These are phyloP conservation scores for Cucurbita argyrosperma DNA, from an alignment of 306 rosid genomes.

Conservation along the genomic window DNA sequence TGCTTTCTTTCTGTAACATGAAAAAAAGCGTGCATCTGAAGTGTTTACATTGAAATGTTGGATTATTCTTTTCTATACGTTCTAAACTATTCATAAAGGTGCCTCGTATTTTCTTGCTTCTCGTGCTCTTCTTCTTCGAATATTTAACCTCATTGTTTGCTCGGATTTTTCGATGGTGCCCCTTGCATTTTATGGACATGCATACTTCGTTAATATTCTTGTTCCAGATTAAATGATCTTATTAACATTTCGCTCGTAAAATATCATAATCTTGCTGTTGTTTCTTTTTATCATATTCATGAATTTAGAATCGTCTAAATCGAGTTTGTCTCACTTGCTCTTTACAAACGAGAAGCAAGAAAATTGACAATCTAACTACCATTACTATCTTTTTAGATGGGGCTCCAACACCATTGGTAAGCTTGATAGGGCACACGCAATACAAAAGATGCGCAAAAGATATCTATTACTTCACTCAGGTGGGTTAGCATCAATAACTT, in stretches of 20 bases:
- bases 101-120: neutral
- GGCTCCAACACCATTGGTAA: slow-evolving; percentile 78
- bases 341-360: neutral
- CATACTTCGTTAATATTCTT: neutral
- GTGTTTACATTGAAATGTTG: neutral
- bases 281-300: neutral
- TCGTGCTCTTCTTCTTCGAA: neutral
- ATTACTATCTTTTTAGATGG: slow-evolving; percentile 44
- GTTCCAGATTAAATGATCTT: neutral
- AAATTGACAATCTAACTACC: neutral
- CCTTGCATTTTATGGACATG: neutral
- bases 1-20: neutral
- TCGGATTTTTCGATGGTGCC: neutral
- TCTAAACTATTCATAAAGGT: neutral
- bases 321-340: neutral
- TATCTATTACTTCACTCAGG: slow-evolving; percentile 88
- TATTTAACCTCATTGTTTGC: neutral
- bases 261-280: neutral
- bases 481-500: slow-evolving; percentile 15
- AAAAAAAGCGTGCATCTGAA: neutral
- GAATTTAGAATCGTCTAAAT: neutral
- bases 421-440: slow-evolving; percentile 76
- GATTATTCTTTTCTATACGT: neutral
- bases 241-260: neutral
- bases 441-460: slow-evolving; percentile 87